These are phyloP conservation scores for Ceratocystis colombiana DNA, from an alignment of 2,329 filamentous ascomycete genomes.

Conservation along the genomic window DNA sequence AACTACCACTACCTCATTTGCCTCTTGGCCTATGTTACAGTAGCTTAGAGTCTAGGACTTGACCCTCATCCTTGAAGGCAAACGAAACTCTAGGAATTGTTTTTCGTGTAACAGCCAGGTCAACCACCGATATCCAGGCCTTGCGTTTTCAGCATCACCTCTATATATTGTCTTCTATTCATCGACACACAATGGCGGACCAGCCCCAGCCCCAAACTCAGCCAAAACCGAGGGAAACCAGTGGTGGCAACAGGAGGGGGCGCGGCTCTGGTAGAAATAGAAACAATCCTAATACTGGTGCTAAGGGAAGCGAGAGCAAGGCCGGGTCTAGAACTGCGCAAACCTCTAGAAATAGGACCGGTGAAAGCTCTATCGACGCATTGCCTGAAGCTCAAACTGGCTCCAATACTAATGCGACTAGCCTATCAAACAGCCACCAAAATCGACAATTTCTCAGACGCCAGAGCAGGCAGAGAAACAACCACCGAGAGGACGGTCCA, in stretches of 20 bases:
- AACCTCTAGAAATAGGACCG: not conserved
- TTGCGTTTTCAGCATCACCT: not conserved
- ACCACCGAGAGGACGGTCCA: not conserved
- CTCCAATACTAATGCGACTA: not conserved
- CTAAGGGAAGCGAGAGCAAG: not conserved
- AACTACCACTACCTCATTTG: not conserved
- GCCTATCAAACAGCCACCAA: not conserved
- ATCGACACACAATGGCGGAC: not conserved
- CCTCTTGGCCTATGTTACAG: not conserved
- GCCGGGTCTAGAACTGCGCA: not conserved
- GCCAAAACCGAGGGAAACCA: not conserved
- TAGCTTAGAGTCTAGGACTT: not conserved
- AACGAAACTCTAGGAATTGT: not conserved
- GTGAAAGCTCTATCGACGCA: not conserved
- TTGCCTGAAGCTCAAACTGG: not conserved
- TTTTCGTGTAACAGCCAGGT: not conserved
- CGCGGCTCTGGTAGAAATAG: not conserved
- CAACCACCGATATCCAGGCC: not conserved
- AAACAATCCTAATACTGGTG: not conserved
- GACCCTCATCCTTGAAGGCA: not conserved
- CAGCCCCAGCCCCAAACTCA: not conserved
- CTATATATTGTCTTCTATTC: not conserved
- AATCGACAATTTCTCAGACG: not conserved
- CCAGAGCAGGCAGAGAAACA: not conserved
- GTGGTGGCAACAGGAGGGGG: not conserved